Conservation (phyloP, 2,329 filamentous ascomycete genomes). For the Alternaria sp. region DNA sequence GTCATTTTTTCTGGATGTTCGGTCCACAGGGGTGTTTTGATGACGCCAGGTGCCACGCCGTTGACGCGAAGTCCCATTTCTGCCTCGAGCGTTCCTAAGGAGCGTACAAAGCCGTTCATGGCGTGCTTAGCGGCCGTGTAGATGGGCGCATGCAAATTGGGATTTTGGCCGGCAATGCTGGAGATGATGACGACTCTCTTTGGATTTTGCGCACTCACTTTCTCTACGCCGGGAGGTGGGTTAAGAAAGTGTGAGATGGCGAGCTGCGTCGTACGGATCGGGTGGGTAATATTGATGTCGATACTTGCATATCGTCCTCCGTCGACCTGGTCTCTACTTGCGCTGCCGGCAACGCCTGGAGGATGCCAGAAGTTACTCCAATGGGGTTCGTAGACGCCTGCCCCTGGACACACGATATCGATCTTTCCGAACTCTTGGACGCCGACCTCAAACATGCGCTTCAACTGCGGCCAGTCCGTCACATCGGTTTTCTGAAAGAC, state of each 20-base stretch:
- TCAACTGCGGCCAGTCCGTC: constrained; percentile 47
- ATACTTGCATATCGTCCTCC: constrained; percentile 45
- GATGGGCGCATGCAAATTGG: constrained; percentile 47
- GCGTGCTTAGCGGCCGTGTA: constrained; percentile 59
- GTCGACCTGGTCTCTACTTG: constrained; percentile 45
- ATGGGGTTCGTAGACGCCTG: constrained; percentile 59
- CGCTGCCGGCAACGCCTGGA: constrained; percentile 45
- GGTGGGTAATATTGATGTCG: constrained; percentile 60
- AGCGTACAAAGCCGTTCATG: constrained; percentile 60
- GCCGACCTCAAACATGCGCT: constrained; percentile 44
- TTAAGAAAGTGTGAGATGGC: constrained; percentile 58
- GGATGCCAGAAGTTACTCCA: constrained; percentile 61
- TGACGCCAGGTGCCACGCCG: constrained; percentile 67
- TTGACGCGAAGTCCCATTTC: constrained; percentile 65
- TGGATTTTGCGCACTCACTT: constrained; percentile 51
- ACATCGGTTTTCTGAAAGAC: constrained; percentile 58
- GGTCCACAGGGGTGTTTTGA: constrained; percentile 70
- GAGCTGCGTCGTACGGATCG: constrained; percentile 58
- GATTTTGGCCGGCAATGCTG: constrained; percentile 56
- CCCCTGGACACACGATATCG: constrained; percentile 61
- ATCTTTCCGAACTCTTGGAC: constrained; percentile 44
- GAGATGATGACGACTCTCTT: constrained; percentile 58
- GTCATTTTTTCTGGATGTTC: constrained; percentile 68
- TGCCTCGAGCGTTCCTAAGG: constrained; percentile 59
- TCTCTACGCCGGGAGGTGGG: constrained; percentile 35